Evolutionary conservation across 768 basidiomycete species (phyloP).

Genomic region (Antrodiella citrinella): DNA sequence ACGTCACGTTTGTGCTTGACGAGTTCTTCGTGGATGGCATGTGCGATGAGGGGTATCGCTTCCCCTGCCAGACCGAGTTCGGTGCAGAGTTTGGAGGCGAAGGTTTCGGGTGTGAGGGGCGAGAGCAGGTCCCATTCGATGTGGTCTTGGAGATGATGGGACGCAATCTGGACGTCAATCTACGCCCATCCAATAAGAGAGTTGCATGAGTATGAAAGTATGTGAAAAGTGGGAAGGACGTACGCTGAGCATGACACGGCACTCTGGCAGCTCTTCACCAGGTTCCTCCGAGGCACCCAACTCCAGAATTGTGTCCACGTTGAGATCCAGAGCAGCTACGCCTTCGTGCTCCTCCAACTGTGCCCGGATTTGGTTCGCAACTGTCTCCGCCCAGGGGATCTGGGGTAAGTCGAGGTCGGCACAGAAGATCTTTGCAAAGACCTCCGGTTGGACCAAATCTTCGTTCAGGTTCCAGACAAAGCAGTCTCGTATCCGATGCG

Average conservation of each 20-base stretch:
- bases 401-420: conserved; percentile 75
- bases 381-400: conserved; percentile 61
- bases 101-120: conserved; percentile 80
- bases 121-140: conserved; percentile 99
- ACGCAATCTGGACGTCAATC: conserved; percentile 97
- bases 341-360: conserved; percentile 89
- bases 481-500: conserved; percentile 85
- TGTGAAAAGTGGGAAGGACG: conserved; percentile 22
- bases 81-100: conserved; percentile 68
- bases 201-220: background rate
- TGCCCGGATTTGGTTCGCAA: conserved; percentile 80
- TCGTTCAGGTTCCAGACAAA: conserved; percentile 97
- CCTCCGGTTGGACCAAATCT: conserved; percentile 72
- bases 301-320: conserved; percentile 35
- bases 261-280: conserved; percentile 60
- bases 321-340: conserved; percentile 70
- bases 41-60: conserved; percentile 81
- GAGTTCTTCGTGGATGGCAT: conserved; percentile 93
- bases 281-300: conserved; percentile 38
- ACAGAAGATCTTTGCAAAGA: conserved; percentile 84
- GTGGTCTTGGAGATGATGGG: conserved; percentile 85
- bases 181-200: conserved; percentile 22
- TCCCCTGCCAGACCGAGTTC: conserved; percentile 89
- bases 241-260: conserved; percentile 76
- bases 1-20: conserved; percentile 93